A percentile compares a stretch with the other conserved stretches of the same genome.
Evolutionary conservation across 73 alveolate genomes (phyloP).

Genomic region (Paraurostyla sp.): DNA sequence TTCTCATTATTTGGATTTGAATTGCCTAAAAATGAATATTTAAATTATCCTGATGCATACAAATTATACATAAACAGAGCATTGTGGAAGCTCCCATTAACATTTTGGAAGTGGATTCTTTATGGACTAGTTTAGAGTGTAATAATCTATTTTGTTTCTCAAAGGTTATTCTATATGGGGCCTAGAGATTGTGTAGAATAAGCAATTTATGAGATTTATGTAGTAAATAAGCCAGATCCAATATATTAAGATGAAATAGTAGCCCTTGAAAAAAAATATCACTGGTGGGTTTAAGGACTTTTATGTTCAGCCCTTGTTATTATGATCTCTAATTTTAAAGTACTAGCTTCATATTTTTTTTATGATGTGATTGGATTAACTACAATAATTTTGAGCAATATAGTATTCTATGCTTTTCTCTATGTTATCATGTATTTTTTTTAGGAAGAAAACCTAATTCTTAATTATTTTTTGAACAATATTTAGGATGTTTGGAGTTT

Average conservation of each 20-base stretch:
- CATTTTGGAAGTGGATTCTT: slow-evolving; percentile 61
- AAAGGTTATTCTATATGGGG: background rate
- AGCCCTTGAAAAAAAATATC: background rate
- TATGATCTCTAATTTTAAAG: background rate
- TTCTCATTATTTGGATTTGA: slow-evolving; percentile 83
- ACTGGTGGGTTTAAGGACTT: background rate
- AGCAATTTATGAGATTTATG: too few species aligned
- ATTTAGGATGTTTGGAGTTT: background rate
- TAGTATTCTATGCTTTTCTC: background rate
- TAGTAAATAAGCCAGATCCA: too few species aligned
- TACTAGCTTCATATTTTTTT: background rate
- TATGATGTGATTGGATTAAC: background rate
- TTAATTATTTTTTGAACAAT: background rate
- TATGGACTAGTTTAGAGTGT: slow-evolving; percentile 65
- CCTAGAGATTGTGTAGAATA: too few species aligned
- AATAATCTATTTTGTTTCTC: slow-evolving; percentile 11
- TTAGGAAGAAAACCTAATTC: background rate
- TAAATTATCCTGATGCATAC: slow-evolving; percentile 21
- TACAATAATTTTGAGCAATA: background rate
- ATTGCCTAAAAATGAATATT: slow-evolving; percentile 48
- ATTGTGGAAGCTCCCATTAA: slow-evolving; percentile 36
- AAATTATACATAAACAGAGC: slow-evolving; percentile 23
- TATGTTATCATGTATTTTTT: background rate
- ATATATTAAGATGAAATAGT: too few species aligned
- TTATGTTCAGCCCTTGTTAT: background rate